Percentiles rank a stretch among this genome's conserved stretches.
Conservation (phyloP, 148 eudicot genomes). For the Heliosperma pusillum region DNA sequence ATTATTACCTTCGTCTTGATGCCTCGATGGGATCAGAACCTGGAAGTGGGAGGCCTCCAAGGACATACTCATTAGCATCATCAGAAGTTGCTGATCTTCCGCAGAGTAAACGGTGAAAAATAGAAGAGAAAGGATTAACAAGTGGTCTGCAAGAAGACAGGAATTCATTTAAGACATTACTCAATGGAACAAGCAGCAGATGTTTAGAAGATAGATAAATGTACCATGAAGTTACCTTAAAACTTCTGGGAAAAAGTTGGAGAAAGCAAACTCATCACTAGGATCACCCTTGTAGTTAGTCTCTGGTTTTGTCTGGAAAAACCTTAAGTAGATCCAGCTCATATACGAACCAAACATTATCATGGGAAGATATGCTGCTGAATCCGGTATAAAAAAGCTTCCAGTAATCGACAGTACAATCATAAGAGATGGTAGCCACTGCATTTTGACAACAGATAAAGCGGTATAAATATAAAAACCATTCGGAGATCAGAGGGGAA, state of each 20-base stretch:
- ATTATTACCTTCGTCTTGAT: slow-evolving; percentile 82
- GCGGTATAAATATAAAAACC: not conserved
- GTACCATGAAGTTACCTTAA: slow-evolving; percentile 45
- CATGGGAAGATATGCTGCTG: slow-evolving; percentile 73
- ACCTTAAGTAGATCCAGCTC: slow-evolving; percentile 96
- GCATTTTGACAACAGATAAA: slow-evolving; percentile 31
- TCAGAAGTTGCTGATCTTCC: slow-evolving; percentile 56
- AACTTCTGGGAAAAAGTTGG: slow-evolving; percentile 85
- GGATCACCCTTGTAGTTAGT: slow-evolving; percentile 90
- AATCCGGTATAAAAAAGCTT: slow-evolving; percentile 65
- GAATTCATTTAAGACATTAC: not conserved
- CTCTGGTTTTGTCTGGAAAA: slow-evolving; percentile 75
- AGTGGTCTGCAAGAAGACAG: slow-evolving; percentile 58
- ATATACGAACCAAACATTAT: slow-evolving; percentile 81
- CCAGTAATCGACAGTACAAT: slow-evolving; percentile 47
- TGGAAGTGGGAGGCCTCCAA: slow-evolving; percentile 67
- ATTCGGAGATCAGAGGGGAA: not conserved
- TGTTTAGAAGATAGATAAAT: slow-evolving; percentile 10
- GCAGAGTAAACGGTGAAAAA: slow-evolving; percentile 76
- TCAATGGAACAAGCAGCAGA: not conserved
- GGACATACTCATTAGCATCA: slow-evolving; percentile 52
- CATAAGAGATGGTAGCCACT: slow-evolving; percentile 92
- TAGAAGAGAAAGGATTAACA: slow-evolving; percentile 75
- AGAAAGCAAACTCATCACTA: slow-evolving; percentile 94
- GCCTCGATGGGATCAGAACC: slow-evolving; percentile 94